These are phyloP conservation scores for Rhytidhysteron rufulum DNA, from an alignment of 2,329 filamentous ascomycete species.

Conservation along the genomic window DNA sequence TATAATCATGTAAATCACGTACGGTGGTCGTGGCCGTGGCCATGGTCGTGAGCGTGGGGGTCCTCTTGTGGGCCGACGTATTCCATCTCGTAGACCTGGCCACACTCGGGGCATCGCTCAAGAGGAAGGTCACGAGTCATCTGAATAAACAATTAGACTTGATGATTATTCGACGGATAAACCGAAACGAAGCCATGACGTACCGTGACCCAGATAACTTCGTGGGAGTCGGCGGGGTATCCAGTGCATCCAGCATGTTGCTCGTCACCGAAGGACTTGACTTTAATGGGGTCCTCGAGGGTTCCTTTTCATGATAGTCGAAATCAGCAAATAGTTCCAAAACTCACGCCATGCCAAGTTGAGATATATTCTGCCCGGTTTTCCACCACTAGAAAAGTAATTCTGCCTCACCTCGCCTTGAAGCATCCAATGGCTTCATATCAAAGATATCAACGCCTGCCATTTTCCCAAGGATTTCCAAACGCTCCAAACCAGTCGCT, in stretches of 20 bases:
- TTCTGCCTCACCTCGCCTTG: slow-evolving; percentile 1
- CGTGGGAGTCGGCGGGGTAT: slow-evolving; percentile 85
- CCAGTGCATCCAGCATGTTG: slow-evolving; percentile 97
- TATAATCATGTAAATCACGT: slow-evolving; percentile 3
- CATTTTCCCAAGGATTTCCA: slow-evolving; percentile 99
- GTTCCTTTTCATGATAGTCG: no score
- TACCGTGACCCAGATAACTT: slow-evolving; percentile 86
- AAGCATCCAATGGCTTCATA: slow-evolving; percentile 88
- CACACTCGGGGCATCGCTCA: slow-evolving; percentile 95
- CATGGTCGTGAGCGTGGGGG: slow-evolving; percentile 58
- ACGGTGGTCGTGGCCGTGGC: slow-evolving; percentile 25
- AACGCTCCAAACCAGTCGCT: slow-evolving; percentile 93
- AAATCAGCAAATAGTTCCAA: no score
- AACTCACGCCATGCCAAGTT: no score
- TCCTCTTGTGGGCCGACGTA: slow-evolving; percentile 84
- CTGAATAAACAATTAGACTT: slow-evolving; percentile 41
- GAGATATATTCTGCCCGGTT: no score
- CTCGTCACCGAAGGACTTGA: slow-evolving; percentile 91
- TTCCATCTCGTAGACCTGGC: slow-evolving; percentile 95
- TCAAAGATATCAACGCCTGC: slow-evolving; percentile 97
- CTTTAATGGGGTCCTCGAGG: slow-evolving; percentile 77
- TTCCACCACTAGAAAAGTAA: no score
- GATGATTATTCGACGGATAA: not conserved
- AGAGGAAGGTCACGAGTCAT: slow-evolving; percentile 84
- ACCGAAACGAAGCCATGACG: slow-evolving; percentile 36